These are phyloP conservation scores for Macrophomina tecta DNA, from an alignment of 2,329 filamentous ascomycete species.

Conservation along the genomic window DNA sequence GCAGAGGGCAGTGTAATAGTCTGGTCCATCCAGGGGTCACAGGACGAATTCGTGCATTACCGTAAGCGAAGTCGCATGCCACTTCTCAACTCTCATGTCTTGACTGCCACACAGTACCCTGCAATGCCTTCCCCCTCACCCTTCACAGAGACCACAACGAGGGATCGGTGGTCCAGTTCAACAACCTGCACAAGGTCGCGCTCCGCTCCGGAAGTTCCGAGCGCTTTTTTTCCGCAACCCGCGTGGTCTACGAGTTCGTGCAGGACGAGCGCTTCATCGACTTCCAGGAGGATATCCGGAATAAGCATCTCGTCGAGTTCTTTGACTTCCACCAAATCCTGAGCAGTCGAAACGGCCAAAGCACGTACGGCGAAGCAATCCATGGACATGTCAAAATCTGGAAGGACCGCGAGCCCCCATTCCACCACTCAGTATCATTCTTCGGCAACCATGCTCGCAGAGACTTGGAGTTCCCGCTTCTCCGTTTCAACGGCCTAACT, in stretches of 20 bases:
- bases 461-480: slow-evolving; percentile 14
- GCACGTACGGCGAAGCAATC: slow-evolving; percentile 18
- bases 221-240: slow-evolving; percentile 10
- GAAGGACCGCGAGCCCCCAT: slow-evolving; percentile 14
- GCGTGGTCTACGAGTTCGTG: slow-evolving; percentile 16
- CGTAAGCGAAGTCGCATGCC: neutral
- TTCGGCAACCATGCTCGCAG: slow-evolving; percentile 5
- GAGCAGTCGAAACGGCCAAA: slow-evolving; percentile 9
- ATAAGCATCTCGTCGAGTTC: slow-evolving; percentile 7
- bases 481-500: neutral
- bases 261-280: slow-evolving; percentile 9
- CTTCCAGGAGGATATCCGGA: slow-evolving; percentile 21
- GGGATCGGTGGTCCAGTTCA: slow-evolving; percentile 7
- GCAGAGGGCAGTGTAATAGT: slow-evolving; percentile 13
- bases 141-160: slow-evolving; percentile 18
- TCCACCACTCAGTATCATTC: slow-evolving; percentile 22
- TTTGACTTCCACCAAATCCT: slow-evolving; percentile 13
- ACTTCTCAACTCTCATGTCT: neutral
- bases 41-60: slow-evolving; percentile 11
- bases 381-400: slow-evolving; percentile 21
- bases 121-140: slow-evolving; percentile 11
- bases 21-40: slow-evolving; percentile 10
- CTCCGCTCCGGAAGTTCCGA: slow-evolving; percentile 3
- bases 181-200: slow-evolving; percentile 13
- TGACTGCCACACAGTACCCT: neutral